Evolutionary conservation across 345 rosid genomes (phyloP).

Genomic region (Excoecaria cochinchinensis): DNA sequence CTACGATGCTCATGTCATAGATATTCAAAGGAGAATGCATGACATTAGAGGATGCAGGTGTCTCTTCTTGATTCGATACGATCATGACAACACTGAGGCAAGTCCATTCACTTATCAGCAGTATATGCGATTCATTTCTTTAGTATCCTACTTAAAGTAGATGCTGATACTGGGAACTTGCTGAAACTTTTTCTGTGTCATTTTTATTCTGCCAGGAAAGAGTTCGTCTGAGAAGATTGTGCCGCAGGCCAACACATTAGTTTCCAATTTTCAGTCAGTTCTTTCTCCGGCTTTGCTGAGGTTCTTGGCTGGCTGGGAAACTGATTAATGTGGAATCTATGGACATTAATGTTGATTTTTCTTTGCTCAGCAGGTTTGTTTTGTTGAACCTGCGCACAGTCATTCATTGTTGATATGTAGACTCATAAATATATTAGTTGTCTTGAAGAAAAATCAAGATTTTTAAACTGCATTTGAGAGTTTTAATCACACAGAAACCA

Average conservation of each 20-base stretch:
- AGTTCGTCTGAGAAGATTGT: slow-evolving; percentile 57
- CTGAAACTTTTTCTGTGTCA: background rate
- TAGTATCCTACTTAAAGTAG: too few species aligned
- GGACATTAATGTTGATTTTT: too few species aligned
- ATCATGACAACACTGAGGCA: slow-evolving; percentile 56
- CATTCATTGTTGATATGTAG: too few species aligned
- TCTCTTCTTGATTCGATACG: slow-evolving; percentile 47
- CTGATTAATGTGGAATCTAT: background rate
- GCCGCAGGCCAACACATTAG: slow-evolving; percentile 38
- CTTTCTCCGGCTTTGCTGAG: background rate
- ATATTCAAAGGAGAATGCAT: slow-evolving; percentile 54
- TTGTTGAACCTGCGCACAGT: background rate
- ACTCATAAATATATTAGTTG: too few species aligned
- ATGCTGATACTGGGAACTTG: too few species aligned
- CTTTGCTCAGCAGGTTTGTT: background rate
- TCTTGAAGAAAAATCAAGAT: too few species aligned
- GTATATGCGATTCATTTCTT: too few species aligned
- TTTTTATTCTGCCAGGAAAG: slow-evolving; percentile 38
- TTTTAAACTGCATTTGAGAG: too few species aligned
- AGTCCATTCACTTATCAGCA: background rate
- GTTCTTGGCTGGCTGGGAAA: background rate
- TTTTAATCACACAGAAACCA: too few species aligned
- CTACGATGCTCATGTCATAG: slow-evolving; percentile 54
- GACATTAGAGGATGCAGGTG: slow-evolving; percentile 81
- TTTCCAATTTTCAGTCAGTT: too few species aligned